These are phyloP conservation scores for Mycena venus DNA, from an alignment of 768 basidiomycete genomes.

Conservation along the genomic window DNA sequence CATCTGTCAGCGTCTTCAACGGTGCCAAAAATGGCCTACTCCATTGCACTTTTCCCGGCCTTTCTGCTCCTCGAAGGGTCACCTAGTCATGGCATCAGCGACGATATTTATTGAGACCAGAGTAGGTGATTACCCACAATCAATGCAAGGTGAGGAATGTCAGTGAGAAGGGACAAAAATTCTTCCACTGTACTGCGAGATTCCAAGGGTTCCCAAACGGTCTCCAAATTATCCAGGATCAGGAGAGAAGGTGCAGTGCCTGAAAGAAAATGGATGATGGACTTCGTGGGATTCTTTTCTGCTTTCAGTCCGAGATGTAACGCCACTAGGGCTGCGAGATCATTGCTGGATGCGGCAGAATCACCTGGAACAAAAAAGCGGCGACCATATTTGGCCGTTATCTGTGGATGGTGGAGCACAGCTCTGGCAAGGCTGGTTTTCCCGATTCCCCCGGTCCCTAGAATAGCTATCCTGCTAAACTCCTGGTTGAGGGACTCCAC, in stretches of 20 bases:
- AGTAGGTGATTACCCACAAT: not conserved
- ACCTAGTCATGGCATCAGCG: not conserved
- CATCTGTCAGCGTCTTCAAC: not conserved
- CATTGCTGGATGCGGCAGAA: not conserved
- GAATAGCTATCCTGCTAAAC: too few relatives aligned
- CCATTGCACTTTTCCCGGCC: conserved; percentile 8
- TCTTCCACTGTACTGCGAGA: conserved; percentile 1
- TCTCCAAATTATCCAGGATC: conserved; percentile 18
- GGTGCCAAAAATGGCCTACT: conserved; percentile 12
- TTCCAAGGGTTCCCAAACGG: not conserved
- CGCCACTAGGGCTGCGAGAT: not conserved
- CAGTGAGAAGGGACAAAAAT: not conserved
- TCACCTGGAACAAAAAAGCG: conserved; percentile 5
- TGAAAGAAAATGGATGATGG: not conserved
- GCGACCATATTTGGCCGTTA: not conserved
- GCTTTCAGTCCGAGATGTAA: not conserved
- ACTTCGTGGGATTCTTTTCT: not conserved
- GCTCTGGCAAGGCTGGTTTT: too few relatives aligned
- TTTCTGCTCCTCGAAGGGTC: conserved; percentile 17
- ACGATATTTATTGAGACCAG: not conserved
- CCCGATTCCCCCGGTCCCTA: too few relatives aligned
- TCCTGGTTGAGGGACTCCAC: not conserved
- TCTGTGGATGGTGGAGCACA: conserved; percentile 4
- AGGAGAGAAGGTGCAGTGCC: not conserved
- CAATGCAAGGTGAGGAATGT: conserved; percentile 14